Evolutionary conservation across 2,329 filamentous ascomycete genomes (phyloP).

Genomic region (Phialophora verrucosa): DNA sequence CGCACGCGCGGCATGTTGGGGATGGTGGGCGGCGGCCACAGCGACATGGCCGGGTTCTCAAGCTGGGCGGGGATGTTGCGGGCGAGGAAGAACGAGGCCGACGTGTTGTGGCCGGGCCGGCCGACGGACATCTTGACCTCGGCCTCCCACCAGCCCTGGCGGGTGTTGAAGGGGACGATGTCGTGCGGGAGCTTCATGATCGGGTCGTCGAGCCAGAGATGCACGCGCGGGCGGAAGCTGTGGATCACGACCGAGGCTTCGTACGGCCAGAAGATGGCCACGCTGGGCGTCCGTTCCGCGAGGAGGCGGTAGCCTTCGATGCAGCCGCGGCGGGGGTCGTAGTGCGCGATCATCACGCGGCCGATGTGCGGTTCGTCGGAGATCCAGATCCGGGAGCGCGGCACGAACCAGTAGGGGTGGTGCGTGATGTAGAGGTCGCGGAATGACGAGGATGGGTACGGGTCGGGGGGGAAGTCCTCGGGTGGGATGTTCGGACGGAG

Average conservation of each 20-base stretch:
- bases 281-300: conserved; percentile 64
- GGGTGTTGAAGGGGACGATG: conserved; percentile 31
- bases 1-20: conserved; percentile 66
- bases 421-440: conserved; percentile 74
- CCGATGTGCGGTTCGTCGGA: conserved; percentile 74
- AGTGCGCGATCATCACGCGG: conserved; percentile 76
- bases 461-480: conserved; percentile 55
- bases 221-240: conserved; percentile 71
- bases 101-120: conserved; percentile 34
- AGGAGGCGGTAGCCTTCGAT: conserved; percentile 82
- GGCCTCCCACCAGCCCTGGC: conserved; percentile 40
- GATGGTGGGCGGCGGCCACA: conserved; percentile 78
- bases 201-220: conserved; percentile 75
- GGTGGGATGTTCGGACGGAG: conserved; percentile 72
- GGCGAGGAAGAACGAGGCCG: conserved; percentile 68
- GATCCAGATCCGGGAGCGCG: conserved; percentile 84
- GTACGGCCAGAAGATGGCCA: conserved; percentile 67
- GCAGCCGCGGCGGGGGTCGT: conserved; percentile 71
- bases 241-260: conserved; percentile 72
- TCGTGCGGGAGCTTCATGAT: conserved; percentile 62
- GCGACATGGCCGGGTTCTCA: conserved; percentile 50
- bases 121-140: conserved; percentile 56
- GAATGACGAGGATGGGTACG: conserved; percentile 65
- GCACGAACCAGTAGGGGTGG: conserved; percentile 83
- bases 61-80: conserved; percentile 53